phyloP scores from a whole-genome alignment of 2,329 filamentous ascomycete genomes.

The Penicillium sp. region DNA sequence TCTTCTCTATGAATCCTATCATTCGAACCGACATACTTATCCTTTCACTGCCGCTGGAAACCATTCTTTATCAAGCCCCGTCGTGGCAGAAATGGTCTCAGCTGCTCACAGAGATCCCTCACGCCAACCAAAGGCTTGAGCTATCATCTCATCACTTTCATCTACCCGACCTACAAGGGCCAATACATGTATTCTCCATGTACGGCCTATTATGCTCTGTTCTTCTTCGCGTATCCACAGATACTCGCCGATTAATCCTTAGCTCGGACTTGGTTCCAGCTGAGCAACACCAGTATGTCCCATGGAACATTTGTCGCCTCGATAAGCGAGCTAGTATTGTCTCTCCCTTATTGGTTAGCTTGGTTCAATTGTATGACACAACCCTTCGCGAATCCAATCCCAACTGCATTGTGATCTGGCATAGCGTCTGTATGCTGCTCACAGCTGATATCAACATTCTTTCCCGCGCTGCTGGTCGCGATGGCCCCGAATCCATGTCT shows the following conservation, averaged over 20 bases:
- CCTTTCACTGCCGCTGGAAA: neutral
- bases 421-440: constrained; percentile 8
- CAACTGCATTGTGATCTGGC: constrained; percentile 14
- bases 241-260: constrained; percentile 5
- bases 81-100: neutral
- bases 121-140: neutral
- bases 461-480: constrained; percentile 5
- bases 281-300: constrained; percentile 1
- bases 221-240: constrained; percentile 5
- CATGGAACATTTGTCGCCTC: constrained; percentile 5
- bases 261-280: constrained; percentile 1
- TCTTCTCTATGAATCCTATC: constrained; percentile 4
- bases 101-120: neutral
- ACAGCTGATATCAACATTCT: constrained; percentile 6
- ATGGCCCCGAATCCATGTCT: constrained; percentile 1
- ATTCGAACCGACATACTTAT: neutral
- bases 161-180: constrained; percentile 1
- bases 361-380: constrained; percentile 1
- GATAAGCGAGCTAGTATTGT: constrained; percentile 7
- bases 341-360: neutral
- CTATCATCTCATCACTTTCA: neutral
- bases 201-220: constrained; percentile 11
- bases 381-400: constrained; percentile 6
- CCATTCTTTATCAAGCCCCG: neutral
- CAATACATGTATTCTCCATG: constrained; percentile 5